Evolutionary conservation across 2,329 filamentous ascomycete genomes (phyloP).

Genomic region (Stachybotrys chlorohalonatus): DNA sequence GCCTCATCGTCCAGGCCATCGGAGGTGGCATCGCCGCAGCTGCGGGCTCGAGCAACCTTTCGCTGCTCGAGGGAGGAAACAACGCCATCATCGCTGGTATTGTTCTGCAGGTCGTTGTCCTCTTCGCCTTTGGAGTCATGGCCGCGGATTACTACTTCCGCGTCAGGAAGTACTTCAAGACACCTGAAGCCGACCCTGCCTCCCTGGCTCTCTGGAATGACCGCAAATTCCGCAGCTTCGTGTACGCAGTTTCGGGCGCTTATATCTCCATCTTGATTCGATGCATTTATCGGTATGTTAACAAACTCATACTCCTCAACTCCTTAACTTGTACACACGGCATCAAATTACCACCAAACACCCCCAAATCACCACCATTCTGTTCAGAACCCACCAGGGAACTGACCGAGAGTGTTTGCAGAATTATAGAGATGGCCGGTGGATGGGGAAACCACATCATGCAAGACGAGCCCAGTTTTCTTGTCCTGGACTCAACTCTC

Average conservation of each 20-base stretch:
- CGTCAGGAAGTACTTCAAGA: constrained; percentile 27
- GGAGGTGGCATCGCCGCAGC: constrained; percentile 47
- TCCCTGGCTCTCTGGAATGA: constrained; percentile 31
- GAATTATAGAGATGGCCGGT: constrained; percentile 54
- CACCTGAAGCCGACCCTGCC: constrained; percentile 16
- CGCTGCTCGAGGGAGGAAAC: constrained; percentile 36
- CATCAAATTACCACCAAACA: neutral
- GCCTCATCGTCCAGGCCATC: constrained; percentile 48
- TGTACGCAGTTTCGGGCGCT: constrained; percentile 32
- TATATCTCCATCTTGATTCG: constrained; percentile 38
- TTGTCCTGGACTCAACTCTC: constrained; percentile 45
- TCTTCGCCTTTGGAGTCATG: constrained; percentile 34
- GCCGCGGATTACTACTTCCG: constrained; percentile 36
- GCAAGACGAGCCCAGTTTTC: constrained; percentile 51
- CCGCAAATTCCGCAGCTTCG: constrained; percentile 32
- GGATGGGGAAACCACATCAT: constrained; percentile 57
- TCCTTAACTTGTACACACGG: neutral
- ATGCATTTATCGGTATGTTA: constrained; percentile 43
- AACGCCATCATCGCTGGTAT: constrained; percentile 44
- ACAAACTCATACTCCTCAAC: neutral
- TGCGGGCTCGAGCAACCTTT: constrained; percentile 27
- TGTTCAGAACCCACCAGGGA: neutral
- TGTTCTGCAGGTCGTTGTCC: constrained; percentile 42
- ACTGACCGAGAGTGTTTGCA: constrained; percentile 11
- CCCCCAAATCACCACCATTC: too few species aligned